Percentiles rank a stretch among this genome's conserved stretches.
Evolutionary conservation across 75 land plant genomes (phyloP).

Genomic region (Pinus albicaulis): DNA sequence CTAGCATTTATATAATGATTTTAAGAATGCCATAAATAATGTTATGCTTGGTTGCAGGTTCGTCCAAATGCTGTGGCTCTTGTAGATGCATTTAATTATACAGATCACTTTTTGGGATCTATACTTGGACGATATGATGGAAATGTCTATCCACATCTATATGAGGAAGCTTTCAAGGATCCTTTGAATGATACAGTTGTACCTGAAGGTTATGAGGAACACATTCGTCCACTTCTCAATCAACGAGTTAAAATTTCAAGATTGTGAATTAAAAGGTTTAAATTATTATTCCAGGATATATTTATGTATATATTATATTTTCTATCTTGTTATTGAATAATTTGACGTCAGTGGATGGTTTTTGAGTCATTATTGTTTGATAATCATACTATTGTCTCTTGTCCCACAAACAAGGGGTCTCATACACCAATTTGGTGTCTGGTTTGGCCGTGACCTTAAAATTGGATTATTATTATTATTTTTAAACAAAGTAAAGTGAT

Average conservation of each 20-base stretch:
- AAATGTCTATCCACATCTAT: slow-evolving; percentile 87
- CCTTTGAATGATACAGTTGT: slow-evolving; percentile 78
- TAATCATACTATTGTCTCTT: no score
- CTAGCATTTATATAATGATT: not conserved
- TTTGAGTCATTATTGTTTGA: no score
- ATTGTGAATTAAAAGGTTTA: slow-evolving; percentile 23
- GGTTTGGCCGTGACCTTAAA: no score
- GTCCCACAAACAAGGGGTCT: no score
- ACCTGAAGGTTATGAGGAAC: slow-evolving; percentile 85
- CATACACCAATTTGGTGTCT: no score
- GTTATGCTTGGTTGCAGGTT: slow-evolving; percentile 43
- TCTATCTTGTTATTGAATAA: not conserved
- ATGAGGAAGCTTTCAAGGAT: slow-evolving; percentile 92
- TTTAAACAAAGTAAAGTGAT: no score
- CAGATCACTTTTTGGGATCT: slow-evolving; percentile 87
- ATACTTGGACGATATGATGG: slow-evolving; percentile 93
- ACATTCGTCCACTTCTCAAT: slow-evolving; percentile 73
- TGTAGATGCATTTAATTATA: slow-evolving; percentile 97
- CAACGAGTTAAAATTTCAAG: slow-evolving; percentile 50
- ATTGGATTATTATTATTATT: no score
- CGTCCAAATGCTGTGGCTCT: slow-evolving; percentile 93
- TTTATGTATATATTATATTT: not conserved
- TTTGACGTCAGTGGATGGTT: no score
- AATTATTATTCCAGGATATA: not conserved
- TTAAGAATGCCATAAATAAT: not conserved